Evolutionary conservation across 441 rosid genomes (phyloP).

Genomic region (Gossypium armourianum): DNA sequence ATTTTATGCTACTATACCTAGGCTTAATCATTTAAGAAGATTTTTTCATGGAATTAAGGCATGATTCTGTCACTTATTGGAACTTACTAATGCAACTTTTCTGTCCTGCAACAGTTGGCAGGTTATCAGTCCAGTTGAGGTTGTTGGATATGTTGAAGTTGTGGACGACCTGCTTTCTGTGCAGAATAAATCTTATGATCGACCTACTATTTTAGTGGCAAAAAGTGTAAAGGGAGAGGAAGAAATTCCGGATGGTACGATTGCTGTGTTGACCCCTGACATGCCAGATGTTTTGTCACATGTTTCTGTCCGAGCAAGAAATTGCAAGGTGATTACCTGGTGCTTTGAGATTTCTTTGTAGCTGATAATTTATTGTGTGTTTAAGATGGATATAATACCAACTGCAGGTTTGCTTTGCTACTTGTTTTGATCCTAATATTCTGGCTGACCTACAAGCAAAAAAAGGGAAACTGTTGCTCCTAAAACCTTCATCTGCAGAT

Average conservation of each 20-base stretch:
- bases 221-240: slow-evolving; percentile 90
- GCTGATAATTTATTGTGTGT: slow-evolving; percentile 15
- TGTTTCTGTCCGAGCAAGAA: slow-evolving; percentile 97
- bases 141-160: slow-evolving; percentile 63
- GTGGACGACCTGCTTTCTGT: slow-evolving; percentile 79
- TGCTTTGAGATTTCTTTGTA: slow-evolving; percentile 18
- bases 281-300: slow-evolving; percentile 99
- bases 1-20: background rate
- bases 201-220: slow-evolving; percentile 82
- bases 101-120: slow-evolving; percentile 74
- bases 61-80: slow-evolving; percentile 3
- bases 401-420: slow-evolving; percentile 81
- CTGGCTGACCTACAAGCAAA: slow-evolving; percentile 39
- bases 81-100: slow-evolving; percentile 23
- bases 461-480: slow-evolving; percentile 45
- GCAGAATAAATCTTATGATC: slow-evolving; percentile 66
- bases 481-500: slow-evolving; percentile 58
- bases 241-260: slow-evolving; percentile 92
- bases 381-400: slow-evolving; percentile 13
- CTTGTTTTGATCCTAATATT: slow-evolving; percentile 58
- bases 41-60: background rate
- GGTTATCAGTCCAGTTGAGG: slow-evolving; percentile 91
- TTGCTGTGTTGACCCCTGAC: slow-evolving; percentile 97
- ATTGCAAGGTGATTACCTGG: slow-evolving; percentile 59
- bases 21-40: background rate